phyloP scores from a whole-genome alignment of 2,329 filamentous ascomycete genomes.

The Hyphodiscus sp. region DNA sequence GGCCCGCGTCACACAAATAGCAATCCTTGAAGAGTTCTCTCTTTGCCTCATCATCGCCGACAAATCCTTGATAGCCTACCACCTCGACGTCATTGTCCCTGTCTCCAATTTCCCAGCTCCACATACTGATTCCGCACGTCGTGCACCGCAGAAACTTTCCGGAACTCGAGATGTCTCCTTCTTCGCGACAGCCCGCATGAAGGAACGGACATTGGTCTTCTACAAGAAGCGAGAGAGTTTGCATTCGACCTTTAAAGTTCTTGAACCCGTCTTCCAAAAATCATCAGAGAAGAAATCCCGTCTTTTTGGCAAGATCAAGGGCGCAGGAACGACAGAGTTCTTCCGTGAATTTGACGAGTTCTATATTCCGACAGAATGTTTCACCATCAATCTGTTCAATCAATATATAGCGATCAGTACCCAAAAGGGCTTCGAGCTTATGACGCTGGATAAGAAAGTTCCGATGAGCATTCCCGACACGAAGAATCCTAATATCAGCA shows the following conservation, averaged over 20 bases:
- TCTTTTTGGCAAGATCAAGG: slow-evolving; percentile 49
- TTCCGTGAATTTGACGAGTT: slow-evolving; percentile 99
- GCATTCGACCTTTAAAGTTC: slow-evolving; percentile 91
- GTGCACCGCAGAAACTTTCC: slow-evolving; percentile 85
- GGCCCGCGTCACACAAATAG: slow-evolving; percentile 77
- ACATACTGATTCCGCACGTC: slow-evolving; percentile 64
- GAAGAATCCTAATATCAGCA: slow-evolving; percentile 68
- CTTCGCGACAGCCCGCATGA: slow-evolving; percentile 94
- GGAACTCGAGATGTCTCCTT: slow-evolving; percentile 90
- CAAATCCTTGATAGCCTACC: slow-evolving; percentile 85
- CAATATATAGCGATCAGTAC: slow-evolving; percentile 89
- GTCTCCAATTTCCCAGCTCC: slow-evolving; percentile 56
- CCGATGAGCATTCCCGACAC: slow-evolving; percentile 90
- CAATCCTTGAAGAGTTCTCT: slow-evolving; percentile 92
- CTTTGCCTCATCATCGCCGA: slow-evolving; percentile 88
- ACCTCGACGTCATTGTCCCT: slow-evolving; percentile 74
- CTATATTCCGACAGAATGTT: slow-evolving; percentile 94
- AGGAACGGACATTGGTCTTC: slow-evolving; percentile 88
- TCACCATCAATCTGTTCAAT: slow-evolving; percentile 92
- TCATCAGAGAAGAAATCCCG: slow-evolving; percentile 76
- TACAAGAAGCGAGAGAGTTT: slow-evolving; percentile 95
- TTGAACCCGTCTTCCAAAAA: slow-evolving; percentile 93
- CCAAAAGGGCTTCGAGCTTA: slow-evolving; percentile 85
- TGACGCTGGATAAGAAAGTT: slow-evolving; percentile 95
- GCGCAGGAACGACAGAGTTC: slow-evolving; percentile 72